Percentiles rank a stretch among this genome's conserved stretches.
Conservation (phyloP, 2,329 filamentous ascomycete genomes). For the Blumeriella jaapii region DNA sequence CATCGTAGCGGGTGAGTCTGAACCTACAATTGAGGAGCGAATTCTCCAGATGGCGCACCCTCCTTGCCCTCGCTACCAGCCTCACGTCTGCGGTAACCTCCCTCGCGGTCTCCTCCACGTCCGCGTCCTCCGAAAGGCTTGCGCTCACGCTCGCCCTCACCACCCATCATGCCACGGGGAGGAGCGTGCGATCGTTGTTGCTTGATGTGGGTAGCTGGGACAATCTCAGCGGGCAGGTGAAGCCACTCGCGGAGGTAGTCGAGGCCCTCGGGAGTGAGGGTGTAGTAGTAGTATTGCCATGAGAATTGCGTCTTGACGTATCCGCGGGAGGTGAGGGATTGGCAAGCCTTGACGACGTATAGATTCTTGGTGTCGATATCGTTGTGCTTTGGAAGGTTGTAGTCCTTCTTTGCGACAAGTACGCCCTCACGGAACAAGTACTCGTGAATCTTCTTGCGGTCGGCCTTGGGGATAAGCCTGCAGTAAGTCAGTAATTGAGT, state of each 20-base stretch:
- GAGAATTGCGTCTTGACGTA: slow-evolving; percentile 99
- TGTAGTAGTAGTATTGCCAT: slow-evolving; percentile 99
- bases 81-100: slow-evolving; percentile 84
- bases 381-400: slow-evolving; percentile 92
- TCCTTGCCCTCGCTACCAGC: slow-evolving; percentile 80
- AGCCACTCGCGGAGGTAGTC: slow-evolving; percentile 99
- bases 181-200: slow-evolving; percentile 86
- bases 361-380: slow-evolving; percentile 99
- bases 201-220: slow-evolving; percentile 99
- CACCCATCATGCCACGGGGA: slow-evolving; percentile 94
- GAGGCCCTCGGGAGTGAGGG: slow-evolving; percentile 97
- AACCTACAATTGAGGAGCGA: slow-evolving; percentile 78
- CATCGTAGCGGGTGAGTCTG: slow-evolving; percentile 1
- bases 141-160: slow-evolving; percentile 67
- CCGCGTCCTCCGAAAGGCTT: slow-evolving; percentile 70
- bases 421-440: slow-evolving; percentile 93
- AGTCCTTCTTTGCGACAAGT: slow-evolving; percentile 99
- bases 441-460: slow-evolving; percentile 99
- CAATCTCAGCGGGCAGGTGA: slow-evolving; percentile 98
- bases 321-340: slow-evolving; percentile 95
- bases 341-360: slow-evolving; percentile 96
- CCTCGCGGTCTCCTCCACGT: slow-evolving; percentile 63
- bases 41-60: slow-evolving; percentile 83
- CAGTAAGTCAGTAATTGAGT: slow-evolving; percentile 30
- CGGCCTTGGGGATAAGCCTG: slow-evolving; percentile 99